Evolutionary conservation across 2,329 filamentous ascomycete species (phyloP).

Genomic region (Colletotrichum navitas): DNA sequence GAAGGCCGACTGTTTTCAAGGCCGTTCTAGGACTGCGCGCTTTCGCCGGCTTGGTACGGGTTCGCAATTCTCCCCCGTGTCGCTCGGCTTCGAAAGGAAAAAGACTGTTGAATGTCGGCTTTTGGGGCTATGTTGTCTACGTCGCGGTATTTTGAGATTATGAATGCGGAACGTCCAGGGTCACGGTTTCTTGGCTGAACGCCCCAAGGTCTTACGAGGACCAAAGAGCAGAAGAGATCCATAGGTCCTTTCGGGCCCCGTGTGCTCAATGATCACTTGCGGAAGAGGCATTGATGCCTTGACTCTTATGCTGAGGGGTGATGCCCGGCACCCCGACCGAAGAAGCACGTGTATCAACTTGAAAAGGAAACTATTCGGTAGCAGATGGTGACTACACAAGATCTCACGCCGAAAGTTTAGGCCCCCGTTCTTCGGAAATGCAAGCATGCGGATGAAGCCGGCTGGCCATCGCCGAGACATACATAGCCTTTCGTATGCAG

Average conservation of each 20-base stretch:
- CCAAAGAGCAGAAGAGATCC: not conserved
- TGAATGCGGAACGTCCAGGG: conserved; percentile 26
- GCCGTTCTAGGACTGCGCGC: not conserved
- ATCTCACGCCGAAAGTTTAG: not conserved
- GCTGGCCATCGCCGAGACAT: not conserved
- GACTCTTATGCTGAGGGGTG: not conserved
- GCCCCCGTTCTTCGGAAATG: not conserved
- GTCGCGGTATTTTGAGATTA: not conserved
- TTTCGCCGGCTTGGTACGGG: not conserved
- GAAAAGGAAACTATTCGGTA: not conserved
- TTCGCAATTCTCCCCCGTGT: not conserved
- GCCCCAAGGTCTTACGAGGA: not conserved
- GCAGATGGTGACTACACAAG: not conserved
- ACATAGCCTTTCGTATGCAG: not conserved
- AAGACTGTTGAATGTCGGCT: conserved; percentile 18
- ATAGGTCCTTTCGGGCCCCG: no score
- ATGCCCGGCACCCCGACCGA: not conserved
- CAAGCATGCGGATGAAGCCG: not conserved
- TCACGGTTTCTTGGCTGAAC: conserved; percentile 22
- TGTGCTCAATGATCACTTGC: no score
- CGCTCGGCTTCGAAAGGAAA: accelerated
- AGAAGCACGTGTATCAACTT: not conserved
- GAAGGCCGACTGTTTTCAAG: not conserved
- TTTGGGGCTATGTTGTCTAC: conserved; percentile 26
- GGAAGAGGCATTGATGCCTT: not conserved